Evolutionary conservation across 345 rosid species (phyloP), one percentile per base, ranked within the genome.

Genomic region (Geranium rotundifolium): DNA sequence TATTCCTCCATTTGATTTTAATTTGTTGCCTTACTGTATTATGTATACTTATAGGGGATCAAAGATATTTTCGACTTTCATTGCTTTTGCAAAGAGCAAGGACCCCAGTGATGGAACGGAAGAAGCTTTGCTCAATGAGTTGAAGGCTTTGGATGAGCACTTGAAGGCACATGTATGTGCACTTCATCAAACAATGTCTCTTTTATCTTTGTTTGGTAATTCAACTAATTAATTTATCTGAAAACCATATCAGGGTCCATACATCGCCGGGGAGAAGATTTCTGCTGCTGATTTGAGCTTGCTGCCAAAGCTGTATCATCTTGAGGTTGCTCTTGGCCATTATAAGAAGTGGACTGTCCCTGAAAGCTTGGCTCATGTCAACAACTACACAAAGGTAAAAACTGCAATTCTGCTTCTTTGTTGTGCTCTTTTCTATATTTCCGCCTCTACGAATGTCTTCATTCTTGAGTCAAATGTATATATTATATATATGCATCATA

Each of bases 261-360:
- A 73, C 52, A 72, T 95, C 71, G 96, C 96, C 17, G 96, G 95
- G 29, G 91, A 78, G 64, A 85, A 81, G 77, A 69, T 84, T 56
- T 76, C 85, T 10, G 96, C 95, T 0, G 88, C 58, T 64, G 97
- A 95, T 79, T 72, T 95, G 57, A 80, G 83, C 81, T 80, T 93
- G 82, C 95, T 81, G 65, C 96, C 99, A 3, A 93, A 90, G 80
- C 80, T 93, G 67, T 88, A 83, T 80, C 99, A 93, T 76, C 90
- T 95, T 2, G 66, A 88, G 79, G 72, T 84, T 13, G 85, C 88
- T 67, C 92, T 88, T 58, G 95, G 83, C 61, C 91, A 95, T 69
- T 95, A 84, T 63, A 95, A 95, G 79, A 82, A 82, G 64, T 86
- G 96, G 97, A 71, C 81, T 67, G 58, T 90, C 59, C 99, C 96